phyloP scores from a whole-genome alignment of 2,329 filamentous ascomycete species.

The Cladosporium halotolerans region DNA sequence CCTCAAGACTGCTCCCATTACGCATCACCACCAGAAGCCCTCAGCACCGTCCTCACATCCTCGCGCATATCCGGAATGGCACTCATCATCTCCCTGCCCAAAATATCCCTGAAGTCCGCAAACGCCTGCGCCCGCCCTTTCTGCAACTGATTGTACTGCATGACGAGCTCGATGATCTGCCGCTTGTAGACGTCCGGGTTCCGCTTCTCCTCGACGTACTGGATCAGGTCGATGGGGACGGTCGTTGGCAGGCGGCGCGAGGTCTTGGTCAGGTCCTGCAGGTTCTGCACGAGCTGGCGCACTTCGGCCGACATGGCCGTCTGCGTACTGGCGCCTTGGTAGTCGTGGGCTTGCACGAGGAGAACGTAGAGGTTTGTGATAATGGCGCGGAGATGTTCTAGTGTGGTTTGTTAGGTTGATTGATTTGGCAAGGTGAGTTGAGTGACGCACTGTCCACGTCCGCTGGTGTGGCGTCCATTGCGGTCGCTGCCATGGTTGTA shows the following conservation, averaged over 20 bases:
- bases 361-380: conserved; percentile 57
- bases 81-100: conserved; percentile 52
- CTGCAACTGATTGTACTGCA: conserved; percentile 56
- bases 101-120: conserved; percentile 51
- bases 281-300: conserved; percentile 45
- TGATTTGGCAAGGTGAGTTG: neutral
- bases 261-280: conserved; percentile 47
- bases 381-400: conserved; percentile 45
- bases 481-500: neutral
- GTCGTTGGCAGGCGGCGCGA: conserved; percentile 46
- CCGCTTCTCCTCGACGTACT: conserved; percentile 57
- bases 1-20: neutral
- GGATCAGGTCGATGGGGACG: conserved; percentile 57
- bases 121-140: conserved; percentile 57
- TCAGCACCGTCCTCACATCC: conserved; percentile 48
- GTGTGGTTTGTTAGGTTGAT: neutral
- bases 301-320: conserved; percentile 54
- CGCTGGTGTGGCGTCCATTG: conserved; percentile 5
- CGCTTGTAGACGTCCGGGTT: conserved; percentile 63
- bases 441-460: conserved; percentile 1
- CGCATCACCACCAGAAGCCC: conserved; percentile 36
- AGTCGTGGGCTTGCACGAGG: conserved; percentile 54
- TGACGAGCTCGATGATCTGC: conserved; percentile 59
- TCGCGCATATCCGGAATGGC: conserved; percentile 52
- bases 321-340: conserved; percentile 51